phyloP scores from a whole-genome alignment of 2,329 filamentous ascomycete genomes.

The Dactylellina leptospora region DNA sequence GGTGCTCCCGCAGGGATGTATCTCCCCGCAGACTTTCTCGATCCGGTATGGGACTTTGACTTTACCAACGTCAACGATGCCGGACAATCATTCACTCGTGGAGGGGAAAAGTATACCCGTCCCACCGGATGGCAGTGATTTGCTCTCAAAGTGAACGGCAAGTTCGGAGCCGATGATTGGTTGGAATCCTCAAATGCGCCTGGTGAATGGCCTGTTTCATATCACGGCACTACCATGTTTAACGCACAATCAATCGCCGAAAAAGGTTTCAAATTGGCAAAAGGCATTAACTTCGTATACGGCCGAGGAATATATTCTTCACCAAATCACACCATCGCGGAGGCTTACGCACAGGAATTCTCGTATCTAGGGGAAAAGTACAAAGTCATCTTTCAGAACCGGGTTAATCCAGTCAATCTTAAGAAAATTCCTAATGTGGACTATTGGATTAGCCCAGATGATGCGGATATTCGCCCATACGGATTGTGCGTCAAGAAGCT shows the following conservation, averaged over 20 bases:
- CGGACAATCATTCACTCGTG: neutral
- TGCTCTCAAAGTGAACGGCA: slow-evolving; percentile 17
- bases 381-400: slow-evolving; percentile 29
- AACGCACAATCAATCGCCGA: slow-evolving; percentile 29
- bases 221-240: slow-evolving; percentile 6
- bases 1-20: slow-evolving; percentile 61
- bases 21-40: slow-evolving; percentile 7
- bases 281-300: neutral
- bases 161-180: slow-evolving; percentile 16
- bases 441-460: slow-evolving; percentile 12
- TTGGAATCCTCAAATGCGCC: neutral
- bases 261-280: slow-evolving; percentile 6
- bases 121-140: slow-evolving; percentile 12
- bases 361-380: slow-evolving; percentile 1
- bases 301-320: slow-evolving; percentile 23
- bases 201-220: slow-evolving; percentile 29
- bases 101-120: slow-evolving; percentile 16
- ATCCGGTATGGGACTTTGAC: slow-evolving; percentile 5
- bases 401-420: slow-evolving; percentile 17
- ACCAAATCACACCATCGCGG: slow-evolving; percentile 4
- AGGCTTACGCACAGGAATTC: slow-evolving; percentile 10
- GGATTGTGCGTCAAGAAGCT: slow-evolving; percentile 24
- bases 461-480: slow-evolving; percentile 28
- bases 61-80: slow-evolving; percentile 9
- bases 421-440: slow-evolving; percentile 5